Base-by-base conservation (phyloP, 176 grass and related monocot genomes). In the Aegilops sharonensis region DNA sequence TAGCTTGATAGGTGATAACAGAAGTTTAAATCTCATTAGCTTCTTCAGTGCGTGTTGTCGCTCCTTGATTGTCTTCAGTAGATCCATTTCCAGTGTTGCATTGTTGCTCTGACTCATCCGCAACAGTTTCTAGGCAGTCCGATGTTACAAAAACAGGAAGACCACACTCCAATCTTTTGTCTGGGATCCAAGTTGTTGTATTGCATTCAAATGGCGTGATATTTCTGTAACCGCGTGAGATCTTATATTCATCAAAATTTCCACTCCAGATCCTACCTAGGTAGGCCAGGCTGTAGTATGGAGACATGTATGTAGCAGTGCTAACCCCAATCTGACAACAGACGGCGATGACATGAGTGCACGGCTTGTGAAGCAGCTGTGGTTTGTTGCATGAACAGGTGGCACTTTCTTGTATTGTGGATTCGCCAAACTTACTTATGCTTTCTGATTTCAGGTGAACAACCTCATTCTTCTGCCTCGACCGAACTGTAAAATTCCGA, bases 271-370 rank as follows among this genome's bases (percentile, higher is more conserved):
- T 80, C 15, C 20, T 24, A 64, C 27, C 52, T 32, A 73, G 67
- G 69, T 62, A 43, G 35, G 64, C 1, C 35, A 86, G 24, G 17
- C 50, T 71, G 75, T 86, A 79, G 18, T 79, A 79, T 29, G 64
- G 75, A 35, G 64, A 70, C 23, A 86, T 61, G 24, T 86, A 79
- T 15, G 15, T 17, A 60, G 24, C 48, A 79, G 24, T 23, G 10
- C 48, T 79, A 43, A 79, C 75, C 57, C 75, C 84, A 86, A 79
- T 71, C 48, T 79, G 5, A 31, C 32, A 78, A 68, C 84, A 86
- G 34, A 79, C 50, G 0, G 84, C 75, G 3, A 86, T 60, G 50
- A 71, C 84, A 86, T 79, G 83, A 56, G 72, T 77, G 21, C 83
- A 85, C 21, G 73, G 61, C 61, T 21, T 77, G 61, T 36, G 61